Conservation (phyloP, 345 rosid genomes). For the Eucalyptus albens region DNA sequence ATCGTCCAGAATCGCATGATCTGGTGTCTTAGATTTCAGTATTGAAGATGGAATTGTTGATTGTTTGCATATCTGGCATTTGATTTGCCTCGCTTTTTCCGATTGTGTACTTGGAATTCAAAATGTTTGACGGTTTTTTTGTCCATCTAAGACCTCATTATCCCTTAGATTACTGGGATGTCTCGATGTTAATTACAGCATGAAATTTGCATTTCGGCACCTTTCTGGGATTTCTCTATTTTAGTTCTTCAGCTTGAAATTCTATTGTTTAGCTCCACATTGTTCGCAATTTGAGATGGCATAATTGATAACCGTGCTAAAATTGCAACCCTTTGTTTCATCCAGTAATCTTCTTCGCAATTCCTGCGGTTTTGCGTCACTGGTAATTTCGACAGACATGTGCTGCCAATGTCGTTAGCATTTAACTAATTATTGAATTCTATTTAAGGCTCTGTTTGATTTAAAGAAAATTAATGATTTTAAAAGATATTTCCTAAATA, state of each 20-base stretch:
- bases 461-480: too few species aligned
- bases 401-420: background rate
- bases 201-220: background rate
- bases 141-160: background rate
- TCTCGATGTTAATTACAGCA: rapidly evolving
- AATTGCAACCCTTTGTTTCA: background rate
- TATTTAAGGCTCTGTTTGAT: too few species aligned
- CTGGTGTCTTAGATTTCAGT: background rate
- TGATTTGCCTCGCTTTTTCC: rapidly evolving
- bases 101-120: rapidly evolving
- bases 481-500: too few species aligned
- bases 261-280: background rate
- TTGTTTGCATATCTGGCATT: background rate
- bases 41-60: background rate
- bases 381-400: background rate
- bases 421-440: too few species aligned
- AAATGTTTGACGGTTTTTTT: background rate
- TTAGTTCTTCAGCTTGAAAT: background rate
- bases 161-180: background rate
- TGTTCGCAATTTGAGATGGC: background rate
- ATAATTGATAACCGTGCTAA: background rate
- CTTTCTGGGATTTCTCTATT: background rate
- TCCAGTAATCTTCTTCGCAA: background rate
- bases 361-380: too few species aligned
- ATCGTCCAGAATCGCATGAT: rapidly evolving